Base-by-base conservation (phyloP, 208 protist species). In the Acanthamoeba lenticulata region DNA sequence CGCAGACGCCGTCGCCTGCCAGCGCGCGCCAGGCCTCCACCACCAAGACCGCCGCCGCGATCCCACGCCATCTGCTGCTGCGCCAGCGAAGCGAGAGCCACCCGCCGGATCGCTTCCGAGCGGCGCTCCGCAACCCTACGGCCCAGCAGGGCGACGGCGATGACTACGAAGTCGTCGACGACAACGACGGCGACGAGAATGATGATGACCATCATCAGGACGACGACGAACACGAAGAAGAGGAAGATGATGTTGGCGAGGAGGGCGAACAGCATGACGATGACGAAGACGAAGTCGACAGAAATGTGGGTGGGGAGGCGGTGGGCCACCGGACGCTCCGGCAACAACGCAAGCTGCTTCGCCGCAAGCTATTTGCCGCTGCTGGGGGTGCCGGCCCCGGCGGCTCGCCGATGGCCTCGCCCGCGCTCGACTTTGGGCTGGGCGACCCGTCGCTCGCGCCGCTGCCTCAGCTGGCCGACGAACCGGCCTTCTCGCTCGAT, bases 1-100 rank as follows among this genome's bases (percentile, higher is more conserved):
- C 67, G n/a, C 67, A 77, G 32, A 1, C 67, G 32, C 29, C 67
- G 29, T n/a, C 67, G 15, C 6, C 13, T 17, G 1, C 11, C 24
- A n/a, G 24, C 13, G 55, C 24, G 55, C 24, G 19, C 24, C 55
- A 62, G n/a, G n/a, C n/a, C n/a, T n/a, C n/a, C n/a, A n/a, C n/a
- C n/a, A n/a, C n/a, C n/a, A n/a, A n/a, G n/a, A 60, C 21, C 29
- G 34, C 67, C 34, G 67, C 67, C n/a, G 29, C 67, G 21, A 77
- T 77, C 21, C 67, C 67, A n/a, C 67, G 67, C 7, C 67, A 77
- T 21, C 29, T 77, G 67, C 67, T 77, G 67, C 67, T 77, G 27
- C 29, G 67, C 11, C 67, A 77, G 67, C 67, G 67, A 15, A 77
- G 67, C 36, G 67, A 77, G 29, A 77, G 67, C 67, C 67, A 77